A percentile compares a stretch with the other conserved stretches of the same genome.
Evolutionary conservation across 148 eudicot species (phyloP).

Genomic region (Amaranthus cruentus): DNA sequence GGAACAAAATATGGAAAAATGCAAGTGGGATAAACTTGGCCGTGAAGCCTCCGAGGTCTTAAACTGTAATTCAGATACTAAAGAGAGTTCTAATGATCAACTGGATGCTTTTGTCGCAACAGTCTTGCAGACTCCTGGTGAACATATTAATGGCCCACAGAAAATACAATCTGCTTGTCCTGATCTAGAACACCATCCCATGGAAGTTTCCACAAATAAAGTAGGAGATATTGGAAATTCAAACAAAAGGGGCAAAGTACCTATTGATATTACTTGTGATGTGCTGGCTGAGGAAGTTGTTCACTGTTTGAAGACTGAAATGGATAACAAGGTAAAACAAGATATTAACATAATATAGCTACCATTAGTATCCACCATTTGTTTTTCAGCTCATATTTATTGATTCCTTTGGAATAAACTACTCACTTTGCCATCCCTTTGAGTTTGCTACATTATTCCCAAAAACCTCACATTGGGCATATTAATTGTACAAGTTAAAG

Average conservation of each 20-base stretch:
- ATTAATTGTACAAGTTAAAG: too few species aligned
- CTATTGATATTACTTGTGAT: slow-evolving; percentile 10
- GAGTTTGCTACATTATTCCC: too few species aligned
- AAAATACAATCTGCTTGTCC: slow-evolving; percentile 18
- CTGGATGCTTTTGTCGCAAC: slow-evolving; percentile 21
- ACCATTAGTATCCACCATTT: neutral
- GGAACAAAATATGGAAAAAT: slow-evolving; percentile 8
- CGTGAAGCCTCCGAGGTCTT: slow-evolving; percentile 29
- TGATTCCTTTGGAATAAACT: too few species aligned
- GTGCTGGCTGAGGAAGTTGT: slow-evolving; percentile 20
- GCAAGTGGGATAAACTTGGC: slow-evolving; percentile 32
- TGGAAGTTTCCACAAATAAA: neutral
- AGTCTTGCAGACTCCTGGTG: slow-evolving; percentile 27
- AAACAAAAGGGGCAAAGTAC: neutral
- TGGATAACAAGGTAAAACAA: slow-evolving; percentile 23
- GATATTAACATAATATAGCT: neutral
- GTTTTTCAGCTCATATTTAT: neutral
- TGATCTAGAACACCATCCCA: slow-evolving; percentile 12
- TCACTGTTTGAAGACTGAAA: slow-evolving; percentile 17
- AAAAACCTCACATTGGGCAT: too few species aligned
- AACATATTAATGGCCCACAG: slow-evolving; percentile 13
- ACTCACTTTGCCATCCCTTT: too few species aligned
- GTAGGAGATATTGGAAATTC: too few species aligned
- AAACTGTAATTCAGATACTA: slow-evolving; percentile 21
- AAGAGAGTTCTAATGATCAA: slow-evolving; percentile 20